Evolutionary conservation across 2,329 filamentous ascomycete genomes (phyloP), one percentile per base, ranked within the genome.

Genomic region (Cordyceps pruinosa): DNA sequence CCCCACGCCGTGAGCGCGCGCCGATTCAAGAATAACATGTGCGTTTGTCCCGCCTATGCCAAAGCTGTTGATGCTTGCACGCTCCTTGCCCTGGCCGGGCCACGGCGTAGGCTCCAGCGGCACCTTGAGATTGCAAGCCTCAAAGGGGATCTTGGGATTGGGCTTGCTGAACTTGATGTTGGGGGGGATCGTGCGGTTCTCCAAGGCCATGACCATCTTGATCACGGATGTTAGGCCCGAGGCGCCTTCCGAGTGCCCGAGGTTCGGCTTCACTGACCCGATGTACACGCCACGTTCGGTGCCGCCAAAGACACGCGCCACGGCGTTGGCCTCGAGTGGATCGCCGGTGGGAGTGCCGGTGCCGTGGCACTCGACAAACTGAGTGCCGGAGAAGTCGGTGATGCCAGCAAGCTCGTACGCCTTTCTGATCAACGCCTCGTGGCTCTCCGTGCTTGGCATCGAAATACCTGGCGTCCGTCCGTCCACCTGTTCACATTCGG

Each of bases 381-480:
- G 48, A 0, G 69, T 68, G 1, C 68, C 55, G 0, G 23, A 10
- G 0, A 64, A 58, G 46, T 68, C 60, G n/a, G n/a, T n/a, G 57
- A 57, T 1, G n/a, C 30, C 7, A 32, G 45, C 49, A 61, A 75
- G 0, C 9, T 9, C 5, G 12, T 45, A 45, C 2, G 8, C 6
- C 5, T 9, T 6, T 17, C 13, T 23, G 5, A 45, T 45, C 5
- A 45, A 4, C 1, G 2, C 13, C 9, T 5, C 23, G 15, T 45
- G 42, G 3, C 9, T 10, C 2, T 45, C 42, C 1, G 23, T 2
- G 4, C 9, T 17, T 26, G 77, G 78, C 46, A 73, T 66, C 0
- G 75, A 77, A 39, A 79, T 72, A 3, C 74, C 75, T 6, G 61
- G 0, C 70, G 74, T 75, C 8, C 64, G 62, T 5, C 77, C 77